Evolutionary conservation across 495 filamentous ascomycete species (phyloP), one percentile per base, ranked within the genome.

Genomic region (Pyronema domesticum): DNA sequence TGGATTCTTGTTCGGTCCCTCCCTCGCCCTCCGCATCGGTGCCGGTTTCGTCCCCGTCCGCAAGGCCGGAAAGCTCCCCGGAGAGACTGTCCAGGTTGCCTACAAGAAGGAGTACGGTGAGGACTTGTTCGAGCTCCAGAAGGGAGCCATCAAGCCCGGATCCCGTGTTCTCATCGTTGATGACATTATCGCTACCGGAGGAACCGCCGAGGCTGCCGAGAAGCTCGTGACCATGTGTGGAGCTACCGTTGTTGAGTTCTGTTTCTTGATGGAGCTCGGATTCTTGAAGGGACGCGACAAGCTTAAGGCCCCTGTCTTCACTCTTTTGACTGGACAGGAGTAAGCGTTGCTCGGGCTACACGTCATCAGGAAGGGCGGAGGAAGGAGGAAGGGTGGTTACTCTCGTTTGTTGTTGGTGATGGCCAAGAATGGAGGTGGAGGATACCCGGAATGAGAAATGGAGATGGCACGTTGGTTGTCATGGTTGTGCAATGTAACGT

Each of bases 131-230:
- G 83, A 96, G 76, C 93, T 96, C 72, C 93, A 99, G 72, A 71
- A 70, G 50, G 87, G 81, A 68, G 79, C 80, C 10, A 80, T 96
- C 64, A 83, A 85, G 74, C 74, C 77, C 39, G 93, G 89, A 15
- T 86, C 94, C 75, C 82, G 79, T 66, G 89, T 95, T 15, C 69
- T 99, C 57, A 75, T 99, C 48, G 83, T 99, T 42, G 91, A 99
- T 67, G 91, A 99, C 67, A 89, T 99, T 62, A 96, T 99, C 70
- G 91, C 91, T 36, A 99, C 91, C 57, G 91, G 91, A 70, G 91
- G 91, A 60, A 94, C 86, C 59, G 91, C 91, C 43, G 80, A 78
- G 53, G 91, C 91, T 49, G 89, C 86, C 3, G 91, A 86, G 34
- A 71, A 81, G 51, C 78, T 99, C 55, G 85, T 96, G 60, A 74